phyloP scores from a whole-genome alignment of 169 alveolate genomes.

The Besnoitia besnoiti region DNA sequence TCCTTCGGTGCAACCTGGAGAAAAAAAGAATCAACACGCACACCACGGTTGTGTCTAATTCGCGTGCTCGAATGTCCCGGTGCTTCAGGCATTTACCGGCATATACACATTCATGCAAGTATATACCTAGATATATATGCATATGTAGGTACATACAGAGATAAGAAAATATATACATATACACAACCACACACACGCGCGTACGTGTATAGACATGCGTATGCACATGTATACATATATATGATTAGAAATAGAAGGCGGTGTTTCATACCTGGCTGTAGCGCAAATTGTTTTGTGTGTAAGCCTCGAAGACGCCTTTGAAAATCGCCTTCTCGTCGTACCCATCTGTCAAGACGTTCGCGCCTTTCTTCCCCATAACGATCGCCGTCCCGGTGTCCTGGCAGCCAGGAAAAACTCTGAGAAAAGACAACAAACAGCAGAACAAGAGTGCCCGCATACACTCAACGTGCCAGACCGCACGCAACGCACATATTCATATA shows the following conservation, averaged over 20 bases:
- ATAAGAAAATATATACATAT: background rate
- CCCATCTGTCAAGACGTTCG: conserved; percentile 60
- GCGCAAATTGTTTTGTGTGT: conserved; percentile 82
- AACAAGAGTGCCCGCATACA: background rate
- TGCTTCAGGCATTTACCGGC: too few relatives aligned
- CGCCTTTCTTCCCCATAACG: conserved; percentile 34
- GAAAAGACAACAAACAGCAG: background rate
- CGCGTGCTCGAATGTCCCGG: too few relatives aligned
- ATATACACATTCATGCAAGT: background rate
- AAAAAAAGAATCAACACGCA: background rate
- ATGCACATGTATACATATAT: background rate
- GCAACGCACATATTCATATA: background rate
- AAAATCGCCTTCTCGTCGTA: conserved; percentile 79
- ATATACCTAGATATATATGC: background rate
- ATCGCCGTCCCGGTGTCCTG: conserved; percentile 84
- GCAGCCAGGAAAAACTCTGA: conserved; percentile 86
- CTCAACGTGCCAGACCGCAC: background rate
- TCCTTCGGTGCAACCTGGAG: conserved; percentile 83
- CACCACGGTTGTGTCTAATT: background rate
- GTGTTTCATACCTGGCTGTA: conserved; percentile 40
- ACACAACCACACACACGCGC: background rate
- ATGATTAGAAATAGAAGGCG: background rate
- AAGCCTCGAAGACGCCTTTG: conserved; percentile 86
- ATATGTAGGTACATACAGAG: background rate
- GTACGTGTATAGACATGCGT: background rate